Base-by-base conservation (phyloP, 495 filamentous ascomycete species). In the Xylaria curta region DNA sequence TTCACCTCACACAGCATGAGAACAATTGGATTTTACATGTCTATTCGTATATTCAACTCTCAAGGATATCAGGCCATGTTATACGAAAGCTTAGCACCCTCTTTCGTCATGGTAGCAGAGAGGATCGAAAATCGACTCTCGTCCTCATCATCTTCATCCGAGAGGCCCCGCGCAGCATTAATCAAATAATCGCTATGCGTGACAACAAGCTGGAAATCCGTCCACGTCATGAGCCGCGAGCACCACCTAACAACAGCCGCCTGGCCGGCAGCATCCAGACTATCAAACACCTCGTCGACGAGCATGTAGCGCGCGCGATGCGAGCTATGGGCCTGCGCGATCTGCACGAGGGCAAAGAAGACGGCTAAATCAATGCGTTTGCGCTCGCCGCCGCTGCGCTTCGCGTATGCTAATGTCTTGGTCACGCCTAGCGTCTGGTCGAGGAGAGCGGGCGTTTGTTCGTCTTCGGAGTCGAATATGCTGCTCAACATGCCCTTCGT, bases 361-460 rank as follows among this genome's bases (percentile, higher is more conserved):
- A 81, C 74, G 47, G 79, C 79, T 4, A 81, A 73, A 59, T 81
- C 79, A 21, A 79, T 74, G 33, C 79, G 79, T 60, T 81, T 81
- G 2, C 79, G 75, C 71, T 81, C 78, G 49, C 79, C 79, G 26
- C 75, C 73, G 46, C 79, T 81, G 9, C 75, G 76, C 70, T 81
- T 81, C 19, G 70, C 73, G 62, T 80, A 80, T 19, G 72, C 69
- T n/a, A 80, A 67, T 19, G 73, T 63, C 1, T 72, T 59, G 62
- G 65, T 60, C 0, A 78, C 69, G 7, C 70, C 68, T 9, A 77
- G 58, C 10, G 74, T 72, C 15, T 67, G 67, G n/a, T 77, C 76
- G 10, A 77, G 68, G 10, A 77, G 68, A 3, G 60, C 53, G 0
- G 69, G 42, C 13, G 53, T 38, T 26, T 53, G 53, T 13, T 68